Base-by-base conservation (phyloP, 73 alveolate genomes). In the Paramecium octaurelia region DNA sequence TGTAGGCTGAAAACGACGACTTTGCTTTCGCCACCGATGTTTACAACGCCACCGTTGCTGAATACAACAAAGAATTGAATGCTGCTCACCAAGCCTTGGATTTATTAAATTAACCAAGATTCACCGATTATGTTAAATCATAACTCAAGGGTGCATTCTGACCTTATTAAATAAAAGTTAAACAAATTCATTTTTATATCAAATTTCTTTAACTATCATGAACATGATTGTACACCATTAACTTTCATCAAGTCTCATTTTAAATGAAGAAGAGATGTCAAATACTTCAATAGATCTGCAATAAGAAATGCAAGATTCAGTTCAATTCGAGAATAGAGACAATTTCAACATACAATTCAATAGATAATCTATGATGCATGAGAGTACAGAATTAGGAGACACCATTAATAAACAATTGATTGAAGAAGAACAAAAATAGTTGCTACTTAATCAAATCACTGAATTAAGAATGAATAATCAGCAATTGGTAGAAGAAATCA, bases 71-170 rank as follows among this genome's bases (percentile, higher is more conserved):
- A 48, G 91, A 80, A 80, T 80, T 80, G 91, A 80, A 42, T 80
- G 91, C 75, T 44, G 46, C 76, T 48, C 36, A 35, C 14, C 9
- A 40, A 40, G 91, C 91, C 44, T 80, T 44, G 57, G 91, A 80
- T 24, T 80, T 80, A 80, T 80, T 80, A 48, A 80, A 80, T 20
- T 42, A 80, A 80, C 91, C 91, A 80, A 80, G 91, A 80, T 80
- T 80, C 91, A 31, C 46, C 23, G 91, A 80, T 31, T 80, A 80
- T 48, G 91, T 80, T 35, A 80, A 80, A 80, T 80, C 91, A 80
- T 36, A 40, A 64, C 46, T 64, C 54, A 73, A 36, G 60, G 87
- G 87, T 36, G 87, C 60, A 73, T 73, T 73, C 87, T 73, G 87
- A 73, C 59, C 87, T 73, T 64, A 64, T 64, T 64, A 64, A 64